phyloP scores from a whole-genome alignment of 2,329 filamentous ascomycete genomes.

The Cryphonectria radicalis region DNA sequence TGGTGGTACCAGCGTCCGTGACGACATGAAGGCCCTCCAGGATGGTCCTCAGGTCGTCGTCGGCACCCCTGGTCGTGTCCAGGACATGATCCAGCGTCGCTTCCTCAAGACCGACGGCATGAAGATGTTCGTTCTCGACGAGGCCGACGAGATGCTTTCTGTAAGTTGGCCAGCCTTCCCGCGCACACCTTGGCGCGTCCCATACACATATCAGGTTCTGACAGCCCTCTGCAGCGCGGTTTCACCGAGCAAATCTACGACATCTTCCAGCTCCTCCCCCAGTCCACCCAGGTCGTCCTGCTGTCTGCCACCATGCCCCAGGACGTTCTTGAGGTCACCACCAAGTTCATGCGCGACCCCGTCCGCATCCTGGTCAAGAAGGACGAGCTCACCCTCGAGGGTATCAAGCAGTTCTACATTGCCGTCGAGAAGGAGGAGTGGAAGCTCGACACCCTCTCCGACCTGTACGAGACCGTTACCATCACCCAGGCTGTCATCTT shows the following conservation, averaged over 20 bases:
- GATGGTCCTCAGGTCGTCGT: constrained; percentile 98
- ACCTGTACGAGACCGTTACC: constrained; percentile 97
- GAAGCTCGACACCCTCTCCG: constrained; percentile 98
- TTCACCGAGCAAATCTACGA: constrained; percentile 99
- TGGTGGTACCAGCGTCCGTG: constrained; percentile 95
- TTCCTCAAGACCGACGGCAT: constrained; percentile 63
- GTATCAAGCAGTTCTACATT: constrained; percentile 98
- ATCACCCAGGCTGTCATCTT: constrained; percentile 99
- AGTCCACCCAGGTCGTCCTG: constrained; percentile 96
- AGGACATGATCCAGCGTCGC: constrained; percentile 65
- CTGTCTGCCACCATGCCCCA: constrained; percentile 96
- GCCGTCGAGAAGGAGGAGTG: constrained; percentile 99
- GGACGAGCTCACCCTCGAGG: constrained; percentile 96
- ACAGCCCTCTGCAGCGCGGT: constrained; percentile 71
- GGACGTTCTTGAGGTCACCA: constrained; percentile 98
- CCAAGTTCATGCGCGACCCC: constrained; percentile 99
- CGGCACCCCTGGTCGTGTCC: constrained; percentile 92
- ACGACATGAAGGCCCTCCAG: constrained; percentile 96
- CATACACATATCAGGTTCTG: constrained; percentile 39
- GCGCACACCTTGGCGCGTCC: not conserved
- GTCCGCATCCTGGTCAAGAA: constrained; percentile 97
- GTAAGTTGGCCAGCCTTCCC: constrained; percentile 50
- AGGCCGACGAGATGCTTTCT: constrained; percentile 73
- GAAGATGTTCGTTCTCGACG: constrained; percentile 67
- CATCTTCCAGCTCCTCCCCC: constrained; percentile 94